Percentiles rank a stretch among this genome's conserved stretches.
Conservation (phyloP, 441 rosid genomes). For the Croton setiger region DNA sequence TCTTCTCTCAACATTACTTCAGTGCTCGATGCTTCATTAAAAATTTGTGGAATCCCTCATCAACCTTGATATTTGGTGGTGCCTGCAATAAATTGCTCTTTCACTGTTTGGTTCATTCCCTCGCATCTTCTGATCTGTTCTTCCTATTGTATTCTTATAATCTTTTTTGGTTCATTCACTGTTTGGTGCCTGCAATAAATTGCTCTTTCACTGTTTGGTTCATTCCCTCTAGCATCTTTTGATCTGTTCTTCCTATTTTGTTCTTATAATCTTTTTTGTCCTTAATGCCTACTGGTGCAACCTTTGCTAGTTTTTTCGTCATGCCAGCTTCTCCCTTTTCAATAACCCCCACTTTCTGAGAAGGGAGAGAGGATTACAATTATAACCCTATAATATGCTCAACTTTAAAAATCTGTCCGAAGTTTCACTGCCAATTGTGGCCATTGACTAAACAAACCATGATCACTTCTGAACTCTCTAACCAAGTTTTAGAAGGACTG, state of each 20-base stretch:
- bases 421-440: too few relatives aligned
- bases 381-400: too few relatives aligned
- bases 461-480: too few relatives aligned
- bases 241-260: background rate
- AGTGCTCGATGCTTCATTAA: background rate
- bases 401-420: too few relatives aligned
- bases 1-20: too few relatives aligned
- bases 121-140: background rate
- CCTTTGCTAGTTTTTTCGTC: background rate
- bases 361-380: too few relatives aligned
- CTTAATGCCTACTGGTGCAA: background rate
- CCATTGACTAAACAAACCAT: too few relatives aligned
- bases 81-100: background rate
- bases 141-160: background rate
- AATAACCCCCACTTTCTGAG: background rate
- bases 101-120: background rate
- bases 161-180: too few relatives aligned
- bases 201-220: background rate
- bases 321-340: background rate
- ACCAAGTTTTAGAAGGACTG: too few relatives aligned
- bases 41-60: too few relatives aligned
- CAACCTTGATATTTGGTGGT: background rate
- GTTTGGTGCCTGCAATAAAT: background rate
- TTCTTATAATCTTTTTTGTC: too few relatives aligned
- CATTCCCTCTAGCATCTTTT: background rate